Percentiles rank a stretch among this genome's conserved stretches.
Evolutionary conservation across 2,329 filamentous ascomycete species (phyloP).

Genomic region (Aciculosporium take): DNA sequence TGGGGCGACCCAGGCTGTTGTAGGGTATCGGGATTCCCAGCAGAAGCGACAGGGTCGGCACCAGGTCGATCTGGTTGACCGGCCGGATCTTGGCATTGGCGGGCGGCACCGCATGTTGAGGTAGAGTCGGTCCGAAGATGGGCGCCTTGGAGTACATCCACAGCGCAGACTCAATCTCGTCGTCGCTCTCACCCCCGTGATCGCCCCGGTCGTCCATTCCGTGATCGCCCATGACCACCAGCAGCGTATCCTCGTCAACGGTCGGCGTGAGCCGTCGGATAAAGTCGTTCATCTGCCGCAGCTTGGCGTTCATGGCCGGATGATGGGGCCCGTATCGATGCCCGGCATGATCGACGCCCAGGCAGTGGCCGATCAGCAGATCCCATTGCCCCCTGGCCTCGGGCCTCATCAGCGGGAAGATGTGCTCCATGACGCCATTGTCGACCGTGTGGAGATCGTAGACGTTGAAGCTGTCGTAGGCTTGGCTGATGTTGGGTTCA

Average conservation of each 20-base stretch:
- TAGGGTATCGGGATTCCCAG: conserved; percentile 88
- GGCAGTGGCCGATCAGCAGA: conserved; percentile 82
- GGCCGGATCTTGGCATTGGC: conserved; percentile 64
- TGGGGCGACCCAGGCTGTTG: conserved; percentile 86
- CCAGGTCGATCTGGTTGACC: conserved; percentile 80
- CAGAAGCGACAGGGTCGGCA: conserved; percentile 78
- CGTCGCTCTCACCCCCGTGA: conserved; percentile 94
- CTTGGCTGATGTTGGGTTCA: conserved; percentile 65
- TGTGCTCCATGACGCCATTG: conserved; percentile 82
- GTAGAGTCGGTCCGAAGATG: conserved; percentile 63
- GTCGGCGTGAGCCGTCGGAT: conserved; percentile 55
- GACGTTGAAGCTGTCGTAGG: conserved; percentile 96
- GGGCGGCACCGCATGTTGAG: conserved; percentile 43
- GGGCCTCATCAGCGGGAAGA: conserved; percentile 65
- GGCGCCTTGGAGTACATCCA: conserved; percentile 97
- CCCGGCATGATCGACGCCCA: conserved; percentile 93
- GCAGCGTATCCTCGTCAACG: conserved; percentile 72
- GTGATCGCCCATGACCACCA: conserved; percentile 97
- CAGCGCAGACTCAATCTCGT: conserved; percentile 83
- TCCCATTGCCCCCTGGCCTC: conserved; percentile 66
- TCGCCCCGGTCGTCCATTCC: conserved; percentile 97
- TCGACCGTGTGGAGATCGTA: conserved; percentile 97
- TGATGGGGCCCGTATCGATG: conserved; percentile 93
- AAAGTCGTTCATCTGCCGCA: conserved; percentile 79
- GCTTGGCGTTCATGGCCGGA: conserved; percentile 76